Evolutionary conservation across 495 filamentous ascomycete species (phyloP).

Genomic region (Annulohypoxylon stygium): DNA sequence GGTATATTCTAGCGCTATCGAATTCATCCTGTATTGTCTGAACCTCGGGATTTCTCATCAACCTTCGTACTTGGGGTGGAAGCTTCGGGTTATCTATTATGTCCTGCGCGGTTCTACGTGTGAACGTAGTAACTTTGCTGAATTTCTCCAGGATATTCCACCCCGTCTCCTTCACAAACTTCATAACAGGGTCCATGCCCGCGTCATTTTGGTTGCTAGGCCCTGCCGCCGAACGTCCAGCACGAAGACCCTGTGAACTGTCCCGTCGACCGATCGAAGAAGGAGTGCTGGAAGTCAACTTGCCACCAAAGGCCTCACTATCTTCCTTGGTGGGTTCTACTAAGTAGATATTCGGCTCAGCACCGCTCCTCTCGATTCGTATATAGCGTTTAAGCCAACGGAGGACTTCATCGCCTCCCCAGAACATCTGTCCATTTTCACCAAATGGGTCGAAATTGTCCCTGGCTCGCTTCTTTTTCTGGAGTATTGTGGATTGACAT

Average conservation of each 20-base stretch:
- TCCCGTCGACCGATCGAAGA: conserved; percentile 57
- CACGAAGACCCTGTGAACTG: conserved; percentile 53
- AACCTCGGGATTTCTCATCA: conserved; percentile 94
- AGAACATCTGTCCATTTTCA: conserved; percentile 87
- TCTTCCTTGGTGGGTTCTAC: conserved; percentile 90
- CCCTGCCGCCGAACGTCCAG: conserved; percentile 46
- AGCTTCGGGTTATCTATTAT: conserved; percentile 89
- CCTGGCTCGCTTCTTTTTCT: conserved; percentile 85
- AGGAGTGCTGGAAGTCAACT: conserved; percentile 59
- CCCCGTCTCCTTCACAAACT: conserved; percentile 93
- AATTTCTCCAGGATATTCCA: conserved; percentile 97
- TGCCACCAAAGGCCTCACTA: conserved; percentile 80
- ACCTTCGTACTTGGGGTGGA: conserved; percentile 84
- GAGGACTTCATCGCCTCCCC: conserved; percentile 96
- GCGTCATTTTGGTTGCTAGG: conserved; percentile 65
- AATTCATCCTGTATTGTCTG: conserved; percentile 97
- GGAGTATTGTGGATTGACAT: conserved; percentile 93
- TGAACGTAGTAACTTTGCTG: conserved; percentile 96
- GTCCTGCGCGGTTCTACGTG: conserved; percentile 89
- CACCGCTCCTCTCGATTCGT: conserved; percentile 80
- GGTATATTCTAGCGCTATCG: conserved; percentile 92
- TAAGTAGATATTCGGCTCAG: conserved; percentile 89
- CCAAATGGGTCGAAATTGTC: conserved; percentile 93
- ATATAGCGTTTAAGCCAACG: conserved; percentile 91
- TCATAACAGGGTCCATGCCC: conserved; percentile 95